Percentiles rank a stretch among this genome's conserved stretches.
Evolutionary conservation across 2,329 filamentous ascomycete species (phyloP).

Genomic region (Alternaria postmessia): DNA sequence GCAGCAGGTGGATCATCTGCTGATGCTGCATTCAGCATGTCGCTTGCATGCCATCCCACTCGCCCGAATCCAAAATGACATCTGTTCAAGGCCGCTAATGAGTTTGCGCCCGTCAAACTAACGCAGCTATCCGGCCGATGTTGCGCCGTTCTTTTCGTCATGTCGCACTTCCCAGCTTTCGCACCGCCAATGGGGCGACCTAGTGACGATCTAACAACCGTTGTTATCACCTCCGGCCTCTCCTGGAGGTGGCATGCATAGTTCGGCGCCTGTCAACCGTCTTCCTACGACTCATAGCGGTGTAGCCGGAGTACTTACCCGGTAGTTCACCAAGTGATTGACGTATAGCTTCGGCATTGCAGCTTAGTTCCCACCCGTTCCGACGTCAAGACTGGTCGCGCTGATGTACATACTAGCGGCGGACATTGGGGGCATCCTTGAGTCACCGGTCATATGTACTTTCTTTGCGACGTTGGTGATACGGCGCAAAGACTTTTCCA

Average conservation of each 20-base stretch:
- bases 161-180: slow-evolving; percentile 4
- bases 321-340: not conserved
- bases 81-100: slow-evolving; percentile 2
- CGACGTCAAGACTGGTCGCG: not conserved
- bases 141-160: slow-evolving; percentile 17
- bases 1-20: slow-evolving; percentile 10
- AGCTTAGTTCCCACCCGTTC: not conserved
- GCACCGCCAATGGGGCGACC: not conserved
- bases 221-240: not conserved
- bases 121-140: slow-evolving; percentile 11
- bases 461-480: slow-evolving; percentile 12
- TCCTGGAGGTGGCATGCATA: not conserved
- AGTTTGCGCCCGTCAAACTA: not conserved
- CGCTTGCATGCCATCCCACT: not conserved
- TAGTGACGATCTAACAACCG: not conserved
- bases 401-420: not conserved
- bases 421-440: not conserved
- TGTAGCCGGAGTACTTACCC: not conserved
- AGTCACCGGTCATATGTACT: not conserved
- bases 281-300: not conserved
- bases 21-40: slow-evolving; percentile 5
- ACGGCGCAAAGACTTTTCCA: not conserved
- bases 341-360: slow-evolving; percentile 1
- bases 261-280: slow-evolving; percentile 11
- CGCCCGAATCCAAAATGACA: slow-evolving; percentile 5